Evolutionary conservation across 805 yeast species (phyloP).

Genomic region (Debaryomyces hansenii): DNA sequence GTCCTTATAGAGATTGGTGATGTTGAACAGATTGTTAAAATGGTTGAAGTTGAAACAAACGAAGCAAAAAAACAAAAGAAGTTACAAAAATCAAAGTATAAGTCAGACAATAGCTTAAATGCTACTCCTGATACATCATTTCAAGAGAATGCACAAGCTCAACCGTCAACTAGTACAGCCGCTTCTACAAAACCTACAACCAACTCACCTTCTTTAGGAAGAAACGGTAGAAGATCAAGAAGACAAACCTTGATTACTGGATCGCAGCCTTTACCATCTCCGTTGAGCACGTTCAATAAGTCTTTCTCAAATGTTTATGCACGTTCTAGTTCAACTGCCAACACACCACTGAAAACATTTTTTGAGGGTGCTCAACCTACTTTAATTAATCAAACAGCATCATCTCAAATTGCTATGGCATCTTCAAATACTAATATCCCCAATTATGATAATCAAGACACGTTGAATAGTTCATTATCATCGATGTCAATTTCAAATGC

Average conservation of each 20-base stretch:
- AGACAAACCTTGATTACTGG: slow-evolving; percentile 81
- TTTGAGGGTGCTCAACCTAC: slow-evolving; percentile 1
- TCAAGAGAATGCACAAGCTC: slow-evolving; percentile 8
- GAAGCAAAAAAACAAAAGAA: slow-evolving; percentile 46
- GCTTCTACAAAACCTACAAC: slow-evolving; percentile 4
- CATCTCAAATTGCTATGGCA: slow-evolving; percentile 15
- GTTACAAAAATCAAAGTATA: slow-evolving; percentile 39
- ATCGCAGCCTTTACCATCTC: slow-evolving; percentile 91
- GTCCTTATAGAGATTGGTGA: slow-evolving; percentile 80
- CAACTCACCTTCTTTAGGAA: slow-evolving; percentile 38
- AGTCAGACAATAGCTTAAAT: slow-evolving; percentile 12
- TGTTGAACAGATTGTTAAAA: slow-evolving; percentile 70
- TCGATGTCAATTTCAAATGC: slow-evolving; percentile 42
- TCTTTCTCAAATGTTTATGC: slow-evolving; percentile 38
- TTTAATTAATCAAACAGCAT: slow-evolving; percentile 6
- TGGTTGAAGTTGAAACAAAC: slow-evolving; percentile 61
- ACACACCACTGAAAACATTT: slow-evolving; percentile 35
- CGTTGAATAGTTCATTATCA: slow-evolving; percentile 37
- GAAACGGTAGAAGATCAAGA: slow-evolving; percentile 56
- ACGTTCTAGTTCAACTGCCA: slow-evolving; percentile 37
- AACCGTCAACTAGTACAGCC: background rate
- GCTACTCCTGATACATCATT: slow-evolving; percentile 15
- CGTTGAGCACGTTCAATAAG: slow-evolving; percentile 60
- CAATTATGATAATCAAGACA: slow-evolving; percentile 17
- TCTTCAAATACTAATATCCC: slow-evolving; percentile 11